Evolutionary conservation across 75 land plant species (phyloP), one percentile per base, ranked within the genome.

Genomic region (Cupressus sempervirens): DNA sequence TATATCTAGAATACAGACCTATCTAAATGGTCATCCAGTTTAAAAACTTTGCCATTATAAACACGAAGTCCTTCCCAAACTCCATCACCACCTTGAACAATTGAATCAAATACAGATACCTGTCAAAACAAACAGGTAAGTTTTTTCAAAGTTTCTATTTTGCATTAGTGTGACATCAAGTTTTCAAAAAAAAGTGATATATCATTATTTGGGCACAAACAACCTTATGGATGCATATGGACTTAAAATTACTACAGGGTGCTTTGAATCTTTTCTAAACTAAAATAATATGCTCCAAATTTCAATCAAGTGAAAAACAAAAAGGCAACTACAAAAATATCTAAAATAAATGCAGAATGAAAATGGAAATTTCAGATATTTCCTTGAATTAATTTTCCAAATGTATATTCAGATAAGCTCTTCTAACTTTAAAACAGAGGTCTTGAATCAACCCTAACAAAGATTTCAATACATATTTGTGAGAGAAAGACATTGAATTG

Each of bases 41-140:
- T 98, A 86, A 98, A 98, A 74, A 98, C 83, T 86, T 96, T 98
- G 34, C 98, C 94, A 36, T 89, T 84, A 84, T 98, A 96, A 23
- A 96, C 83, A 73, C 99, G 93, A 81, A 98, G 95, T 43, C 98
- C 99, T 82, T 98, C 99, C 99, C 99, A 96, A 50, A 93, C 99
- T 76, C 93, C 94, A 89, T 98, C 99, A 84, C 99, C 98, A 54
- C 98, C 99, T 98, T 98, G 99, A 80, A 96, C 98, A 88, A 96
- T 91, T 23, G 98, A 98, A 89, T 98, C 99, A 85, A 98, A 93
- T 67, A 96, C 99, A 82, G 99, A 96, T 85, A 98, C 99, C 99
- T 98, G 88, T 29, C 52, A 81, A 65, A 65, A 65, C 36, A 40
- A 88, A 45, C 29, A 85, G n/a, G 29, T 11, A 45, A 43, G 16